Evolutionary conservation across 768 basidiomycete species (phyloP).

Genomic region (Tremella mesenterica): DNA sequence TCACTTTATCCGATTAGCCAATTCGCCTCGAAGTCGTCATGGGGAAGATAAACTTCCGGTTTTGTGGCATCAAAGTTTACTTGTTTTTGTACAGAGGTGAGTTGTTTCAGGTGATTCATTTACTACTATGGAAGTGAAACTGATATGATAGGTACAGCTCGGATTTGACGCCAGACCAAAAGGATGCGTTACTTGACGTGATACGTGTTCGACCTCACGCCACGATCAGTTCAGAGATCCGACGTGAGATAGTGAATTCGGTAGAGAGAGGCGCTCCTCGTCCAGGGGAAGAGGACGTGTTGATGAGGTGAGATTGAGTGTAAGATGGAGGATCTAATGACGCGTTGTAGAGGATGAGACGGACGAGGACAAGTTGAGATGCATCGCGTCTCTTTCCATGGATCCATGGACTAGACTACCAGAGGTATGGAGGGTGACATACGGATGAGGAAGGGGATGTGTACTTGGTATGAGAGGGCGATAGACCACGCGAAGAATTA

Average conservation of each 20-base stretch:
- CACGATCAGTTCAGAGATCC: slow-evolving; percentile 79
- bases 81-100: slow-evolving; percentile 88
- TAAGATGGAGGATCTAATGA: too few relatives aligned
- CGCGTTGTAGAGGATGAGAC: too few relatives aligned
- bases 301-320: too few relatives aligned
- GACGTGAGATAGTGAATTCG: slow-evolving; percentile 78
- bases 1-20: slow-evolving; percentile 94
- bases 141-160: slow-evolving; percentile 66
- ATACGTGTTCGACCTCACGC: slow-evolving; percentile 74
- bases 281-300: slow-evolving; percentile 46
- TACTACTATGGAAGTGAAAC: neutral
- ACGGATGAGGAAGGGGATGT: too few relatives aligned
- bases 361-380: too few relatives aligned
- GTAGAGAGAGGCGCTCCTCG: slow-evolving; percentile 76
- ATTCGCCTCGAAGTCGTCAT: slow-evolving; percentile 64
- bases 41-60: slow-evolving; percentile 75
- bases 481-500: too few relatives aligned
- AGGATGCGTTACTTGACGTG: slow-evolving; percentile 91
- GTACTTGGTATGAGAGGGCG: too few relatives aligned
- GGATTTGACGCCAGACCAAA: slow-evolving; percentile 92
- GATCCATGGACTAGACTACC: too few relatives aligned
- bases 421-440: too few relatives aligned
- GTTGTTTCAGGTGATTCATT: too few relatives aligned
- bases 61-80: slow-evolving; percentile 92
- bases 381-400: too few relatives aligned